Evolutionary conservation across 1,284 basidiomycete genomes (phyloP), one percentile per base, ranked within the genome.

Genomic region (Heterobasidion annosum): DNA sequence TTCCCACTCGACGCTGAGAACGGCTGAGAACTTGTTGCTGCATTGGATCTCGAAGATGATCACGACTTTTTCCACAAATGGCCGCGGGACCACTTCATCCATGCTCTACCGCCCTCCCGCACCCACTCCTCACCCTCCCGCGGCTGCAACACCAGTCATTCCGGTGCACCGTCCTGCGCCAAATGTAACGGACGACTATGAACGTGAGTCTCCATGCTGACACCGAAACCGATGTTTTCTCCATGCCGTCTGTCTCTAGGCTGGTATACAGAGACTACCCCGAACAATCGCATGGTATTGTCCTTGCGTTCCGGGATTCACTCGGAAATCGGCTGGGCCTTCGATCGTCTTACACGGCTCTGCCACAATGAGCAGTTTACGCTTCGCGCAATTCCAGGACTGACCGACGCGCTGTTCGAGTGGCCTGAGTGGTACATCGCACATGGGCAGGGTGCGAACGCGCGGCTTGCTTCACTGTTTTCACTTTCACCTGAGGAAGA

Each of bases 211-310:
- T 52, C 37, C 12, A n/a, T n/a, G 12, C n/a, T 10, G 12, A 40
- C n/a, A 6, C 4, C n/a, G 37, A 8, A 25, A 5, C 5, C 37
- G 37, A 12, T 40, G 10, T 40, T 40, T 40, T 40, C 12, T 8
- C 3, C n/a, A 12, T 40, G 12, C 2, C 2, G 37, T 40, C 15
- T 40, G 10, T 40, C n/a, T 40, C n/a, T 8, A 45, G 90, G 85
- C 63, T 91, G 87, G 85, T 91, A 90, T 62, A 86, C 85, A 9
- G 87, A 91, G 64, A 70, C 74, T 2, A 73, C 78, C 2, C 73
- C 84, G 0, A 84, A 73, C 64, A 93, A 93, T 64, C 78, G 92
- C 49, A 91, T 93, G 83, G 72, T 88, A 4, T 78, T 94, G 10
- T 82, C 91, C 2, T 70, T 94, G 48, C 79, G 82, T 34, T 93